A percentile compares a stretch with the other conserved stretches of the same genome.
These are phyloP conservation scores for Leucocoprinus leucothites DNA, from an alignment of 768 basidiomycete species.

Conservation along the genomic window DNA sequence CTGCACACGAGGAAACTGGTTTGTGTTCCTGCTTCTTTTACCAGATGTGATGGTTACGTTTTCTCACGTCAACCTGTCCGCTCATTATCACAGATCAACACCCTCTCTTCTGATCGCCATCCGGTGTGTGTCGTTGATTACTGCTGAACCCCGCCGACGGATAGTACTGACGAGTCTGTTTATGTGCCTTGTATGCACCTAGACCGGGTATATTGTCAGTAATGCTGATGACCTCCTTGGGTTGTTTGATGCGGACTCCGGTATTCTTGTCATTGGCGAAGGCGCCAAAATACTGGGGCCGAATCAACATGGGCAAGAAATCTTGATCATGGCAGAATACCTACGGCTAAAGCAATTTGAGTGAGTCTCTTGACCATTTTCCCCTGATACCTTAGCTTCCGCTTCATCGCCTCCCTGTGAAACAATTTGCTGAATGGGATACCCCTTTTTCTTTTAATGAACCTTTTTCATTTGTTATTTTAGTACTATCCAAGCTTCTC, in stretches of 20 bases:
- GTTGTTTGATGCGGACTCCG: conserved; percentile 77
- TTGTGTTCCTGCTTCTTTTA: conserved; percentile 19
- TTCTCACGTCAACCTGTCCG: conserved; percentile 1
- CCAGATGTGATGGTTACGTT: background rate
- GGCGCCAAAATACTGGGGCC: conserved; percentile 69
- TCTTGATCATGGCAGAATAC: conserved; percentile 77
- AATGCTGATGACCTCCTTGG: conserved; percentile 76
- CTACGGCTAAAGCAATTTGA: conserved; percentile 69
- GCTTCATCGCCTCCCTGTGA: background rate
- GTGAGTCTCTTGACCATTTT: conserved; percentile 31
- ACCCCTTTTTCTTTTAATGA: background rate
- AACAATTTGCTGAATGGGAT: background rate
- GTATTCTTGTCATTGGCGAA: conserved; percentile 68
- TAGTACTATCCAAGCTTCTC: conserved; percentile 69
- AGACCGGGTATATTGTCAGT: conserved; percentile 75
- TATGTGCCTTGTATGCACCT: background rate
- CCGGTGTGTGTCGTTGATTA: conserved; percentile 33
- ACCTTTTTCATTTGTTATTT: background rate
- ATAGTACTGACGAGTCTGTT: background rate
- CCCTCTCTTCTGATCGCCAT: conserved; percentile 61
- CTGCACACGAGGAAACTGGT: conserved; percentile 77
- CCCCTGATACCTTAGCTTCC: background rate
- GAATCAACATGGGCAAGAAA: conserved; percentile 72
- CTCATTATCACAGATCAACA: conserved; percentile 53
- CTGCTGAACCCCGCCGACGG: background rate